These are phyloP conservation scores for Lachnellula cervina DNA, from an alignment of 2,329 filamentous ascomycete genomes.

Conservation along the genomic window DNA sequence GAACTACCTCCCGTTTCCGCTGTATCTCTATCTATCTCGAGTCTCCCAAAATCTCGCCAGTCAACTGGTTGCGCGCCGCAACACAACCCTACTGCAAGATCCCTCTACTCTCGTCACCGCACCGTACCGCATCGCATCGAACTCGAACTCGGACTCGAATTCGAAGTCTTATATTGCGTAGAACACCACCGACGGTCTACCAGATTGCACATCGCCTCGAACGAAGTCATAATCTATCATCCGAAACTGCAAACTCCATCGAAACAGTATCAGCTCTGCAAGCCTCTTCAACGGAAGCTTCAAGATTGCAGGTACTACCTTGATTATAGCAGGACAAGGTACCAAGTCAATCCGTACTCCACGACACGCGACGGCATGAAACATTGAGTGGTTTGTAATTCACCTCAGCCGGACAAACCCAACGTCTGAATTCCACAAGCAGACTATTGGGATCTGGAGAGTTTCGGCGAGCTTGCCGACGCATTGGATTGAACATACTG, in stretches of 20 bases:
- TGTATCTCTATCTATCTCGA: conserved; percentile 2
- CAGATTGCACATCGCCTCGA: conserved; percentile 1
- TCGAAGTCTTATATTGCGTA: conserved; percentile 13
- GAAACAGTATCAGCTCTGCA: conserved; percentile 3
- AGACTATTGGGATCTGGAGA: not conserved
- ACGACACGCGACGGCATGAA: not conserved
- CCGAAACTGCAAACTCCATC: not conserved
- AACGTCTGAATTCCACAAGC: not conserved
- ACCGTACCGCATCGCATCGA: not conserved
- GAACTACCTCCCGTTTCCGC: not conserved
- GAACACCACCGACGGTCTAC: conserved; percentile 2
- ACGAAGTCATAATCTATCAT: conserved; percentile 2
- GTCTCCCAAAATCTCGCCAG: conserved; percentile 4
- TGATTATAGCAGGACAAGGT: not conserved
- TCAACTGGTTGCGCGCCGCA: conserved; percentile 15
- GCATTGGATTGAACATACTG: conserved; percentile 15
- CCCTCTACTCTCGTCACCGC: conserved; percentile 11
- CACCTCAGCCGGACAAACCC: not conserved
- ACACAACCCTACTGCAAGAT: conserved; percentile 14
- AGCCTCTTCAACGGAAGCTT: not conserved
- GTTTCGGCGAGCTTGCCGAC: conserved; percentile 2
- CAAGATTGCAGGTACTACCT: conserved; percentile 1
- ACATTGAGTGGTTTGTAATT: not conserved
- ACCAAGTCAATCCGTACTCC: not conserved
- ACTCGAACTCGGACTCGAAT: conserved; percentile 3